A percentile compares a stretch with the other conserved stretches of the same genome.
phyloP scores from a whole-genome alignment of 2,329 filamentous ascomycete genomes.

The Colletotrichum paranaense region DNA sequence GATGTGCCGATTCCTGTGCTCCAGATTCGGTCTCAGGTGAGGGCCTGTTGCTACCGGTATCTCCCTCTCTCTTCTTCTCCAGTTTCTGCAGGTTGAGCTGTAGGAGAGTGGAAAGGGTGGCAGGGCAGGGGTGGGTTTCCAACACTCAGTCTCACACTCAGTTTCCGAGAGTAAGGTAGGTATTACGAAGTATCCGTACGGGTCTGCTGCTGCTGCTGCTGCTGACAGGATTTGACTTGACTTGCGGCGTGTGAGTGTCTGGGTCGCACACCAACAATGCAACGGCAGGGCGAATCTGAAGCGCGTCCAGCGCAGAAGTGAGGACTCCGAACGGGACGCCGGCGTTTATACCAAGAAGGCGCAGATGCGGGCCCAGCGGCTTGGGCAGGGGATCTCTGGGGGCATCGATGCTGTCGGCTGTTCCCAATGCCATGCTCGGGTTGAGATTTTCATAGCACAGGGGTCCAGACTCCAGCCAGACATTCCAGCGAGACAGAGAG shows the following conservation, averaged over 20 bases:
- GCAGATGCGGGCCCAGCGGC: slow-evolving; percentile 24
- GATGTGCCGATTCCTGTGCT: no score
- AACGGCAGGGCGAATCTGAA: slow-evolving; percentile 12
- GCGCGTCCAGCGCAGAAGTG: slow-evolving; percentile 11
- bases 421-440: background rate
- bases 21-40: background rate
- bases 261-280: slow-evolving; percentile 20
- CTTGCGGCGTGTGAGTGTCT: background rate
- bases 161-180: background rate
- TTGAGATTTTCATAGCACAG: slow-evolving; percentile 23
- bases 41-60: background rate
- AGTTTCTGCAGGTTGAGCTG: background rate
- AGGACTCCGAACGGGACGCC: slow-evolving; percentile 21
- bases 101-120: slow-evolving; percentile 11
- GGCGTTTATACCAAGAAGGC: slow-evolving; percentile 35
- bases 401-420: slow-evolving; percentile 8
- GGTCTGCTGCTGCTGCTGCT: background rate
- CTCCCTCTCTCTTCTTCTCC: background rate
- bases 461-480: background rate
- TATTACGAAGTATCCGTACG: background rate
- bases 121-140: slow-evolving; percentile 22
- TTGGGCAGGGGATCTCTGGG: slow-evolving; percentile 30
- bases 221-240: background rate
- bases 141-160: background rate
- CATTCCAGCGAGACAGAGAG: background rate